Conservation (phyloP, 2,329 filamentous ascomycete genomes). For the Hypomyces perniciosus region DNA sequence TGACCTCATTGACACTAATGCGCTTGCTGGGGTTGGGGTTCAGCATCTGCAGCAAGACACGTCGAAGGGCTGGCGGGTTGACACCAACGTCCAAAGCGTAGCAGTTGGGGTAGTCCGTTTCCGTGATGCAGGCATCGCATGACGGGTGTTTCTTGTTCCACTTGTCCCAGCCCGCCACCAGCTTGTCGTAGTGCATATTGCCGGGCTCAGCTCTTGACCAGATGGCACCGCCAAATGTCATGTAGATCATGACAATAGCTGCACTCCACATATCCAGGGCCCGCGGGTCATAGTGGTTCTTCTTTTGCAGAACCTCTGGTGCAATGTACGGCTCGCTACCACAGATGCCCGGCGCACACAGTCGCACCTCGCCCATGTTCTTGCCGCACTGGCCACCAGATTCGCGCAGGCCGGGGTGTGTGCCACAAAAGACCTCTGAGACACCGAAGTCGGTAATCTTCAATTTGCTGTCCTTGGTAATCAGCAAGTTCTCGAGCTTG, state of each 20-base stretch:
- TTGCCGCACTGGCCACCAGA: constrained; percentile 67
- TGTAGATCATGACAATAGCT: constrained; percentile 74
- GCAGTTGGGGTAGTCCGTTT: constrained; percentile 61
- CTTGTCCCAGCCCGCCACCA: constrained; percentile 61
- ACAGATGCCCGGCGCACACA: constrained; percentile 74
- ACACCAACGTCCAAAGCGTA: constrained; percentile 58
- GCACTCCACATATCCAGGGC: constrained; percentile 82
- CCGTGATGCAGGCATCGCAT: constrained; percentile 35
- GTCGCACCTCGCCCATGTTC: constrained; percentile 63
- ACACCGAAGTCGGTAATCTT: constrained; percentile 93
- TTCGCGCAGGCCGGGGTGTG: constrained; percentile 70
- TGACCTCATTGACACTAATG: constrained; percentile 60
- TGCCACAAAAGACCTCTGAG: constrained; percentile 76
- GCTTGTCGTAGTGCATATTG: constrained; percentile 56
- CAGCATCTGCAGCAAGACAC: constrained; percentile 73
- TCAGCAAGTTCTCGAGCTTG: constrained; percentile 80
- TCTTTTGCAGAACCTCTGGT: constrained; percentile 72
- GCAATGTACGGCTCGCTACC: constrained; percentile 83
- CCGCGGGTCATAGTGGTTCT: constrained; percentile 62
- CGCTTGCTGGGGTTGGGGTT: constrained; percentile 70
- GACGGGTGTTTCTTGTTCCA: constrained; percentile 52
- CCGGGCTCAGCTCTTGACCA: constrained; percentile 63
- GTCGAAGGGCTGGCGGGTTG: constrained; percentile 61
- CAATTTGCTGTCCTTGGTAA: constrained; percentile 72
- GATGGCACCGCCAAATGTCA: constrained; percentile 65